A percentile compares a stretch with the other conserved stretches of the same genome.
Evolutionary conservation across 768 basidiomycete genomes (phyloP).

Genomic region (Mycena vitilis): DNA sequence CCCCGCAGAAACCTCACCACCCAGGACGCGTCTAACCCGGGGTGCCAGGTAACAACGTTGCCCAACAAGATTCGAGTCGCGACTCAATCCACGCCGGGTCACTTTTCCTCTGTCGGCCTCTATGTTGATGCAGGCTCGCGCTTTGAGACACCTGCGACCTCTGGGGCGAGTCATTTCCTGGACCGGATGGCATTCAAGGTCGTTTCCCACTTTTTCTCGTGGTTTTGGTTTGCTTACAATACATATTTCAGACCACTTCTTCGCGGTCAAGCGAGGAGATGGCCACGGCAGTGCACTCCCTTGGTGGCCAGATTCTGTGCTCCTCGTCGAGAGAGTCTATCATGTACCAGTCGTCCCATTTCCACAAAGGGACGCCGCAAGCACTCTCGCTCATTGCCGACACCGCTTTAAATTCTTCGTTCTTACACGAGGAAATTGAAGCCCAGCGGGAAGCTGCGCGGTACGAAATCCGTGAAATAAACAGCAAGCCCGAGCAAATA

Average conservation of each 20-base stretch:
- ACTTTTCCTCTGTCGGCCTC: slow-evolving; percentile 94
- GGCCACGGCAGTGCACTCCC: slow-evolving; percentile 80
- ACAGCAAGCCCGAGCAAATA: slow-evolving; percentile 90
- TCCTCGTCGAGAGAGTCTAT: slow-evolving; percentile 93
- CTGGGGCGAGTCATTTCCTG: slow-evolving; percentile 91
- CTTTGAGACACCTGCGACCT: slow-evolving; percentile 79
- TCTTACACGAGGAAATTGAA: slow-evolving; percentile 82
- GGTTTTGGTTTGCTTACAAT: slow-evolving; percentile 19
- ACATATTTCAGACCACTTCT: slow-evolving; percentile 70
- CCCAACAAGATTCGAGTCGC: slow-evolving; percentile 94
- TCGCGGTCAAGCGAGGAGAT: slow-evolving; percentile 81
- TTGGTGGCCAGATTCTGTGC: slow-evolving; percentile 93
- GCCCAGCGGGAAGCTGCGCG: slow-evolving; percentile 87
- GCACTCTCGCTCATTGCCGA: slow-evolving; percentile 93
- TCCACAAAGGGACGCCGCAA: slow-evolving; percentile 81
- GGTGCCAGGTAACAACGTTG: slow-evolving; percentile 79
- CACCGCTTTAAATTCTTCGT: slow-evolving; percentile 84
- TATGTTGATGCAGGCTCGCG: slow-evolving; percentile 95
- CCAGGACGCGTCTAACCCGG: slow-evolving; percentile 43
- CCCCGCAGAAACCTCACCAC: slow-evolving; percentile 35
- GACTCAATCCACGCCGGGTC: slow-evolving; percentile 90
- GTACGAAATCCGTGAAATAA: slow-evolving; percentile 92
- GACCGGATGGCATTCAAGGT: slow-evolving; percentile 99
- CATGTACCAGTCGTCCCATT: slow-evolving; percentile 98
- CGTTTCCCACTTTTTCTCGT: neutral